These are phyloP conservation scores for Arabidopsis suecica DNA, from an alignment of 345 rosid species.

Conservation along the genomic window DNA sequence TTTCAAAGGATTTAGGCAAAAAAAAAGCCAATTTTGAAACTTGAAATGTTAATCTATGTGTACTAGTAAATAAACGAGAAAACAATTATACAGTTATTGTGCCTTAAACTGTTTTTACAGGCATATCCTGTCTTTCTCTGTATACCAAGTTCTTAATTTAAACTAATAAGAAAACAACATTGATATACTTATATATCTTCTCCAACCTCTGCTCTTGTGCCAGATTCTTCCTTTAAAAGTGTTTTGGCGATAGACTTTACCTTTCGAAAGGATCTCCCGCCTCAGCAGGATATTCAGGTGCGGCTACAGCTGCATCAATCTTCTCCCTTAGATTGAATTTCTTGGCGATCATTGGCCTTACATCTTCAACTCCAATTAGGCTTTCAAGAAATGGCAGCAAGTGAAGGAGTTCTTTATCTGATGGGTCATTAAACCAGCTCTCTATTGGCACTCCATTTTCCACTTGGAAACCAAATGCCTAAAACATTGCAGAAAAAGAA, in stretches of 20 bases:
- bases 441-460: slow-evolving; percentile 98
- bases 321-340: slow-evolving; percentile 81
- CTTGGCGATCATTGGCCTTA: slow-evolving; percentile 79
- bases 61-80: slow-evolving; percentile 11
- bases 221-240: slow-evolving; percentile 23
- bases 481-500: slow-evolving; percentile 6
- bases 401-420: slow-evolving; percentile 80
- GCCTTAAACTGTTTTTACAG: slow-evolving; percentile 34
- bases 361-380: slow-evolving; percentile 88
- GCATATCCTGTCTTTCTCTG: slow-evolving; percentile 31
- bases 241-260: slow-evolving; percentile 21
- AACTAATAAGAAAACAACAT: slow-evolving; percentile 44
- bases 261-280: slow-evolving; percentile 66
- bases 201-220: slow-evolving; percentile 11
- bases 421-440: slow-evolving; percentile 94
- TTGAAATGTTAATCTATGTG: slow-evolving; percentile 1
- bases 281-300: slow-evolving; percentile 56
- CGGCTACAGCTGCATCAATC: slow-evolving; percentile 67
- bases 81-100: slow-evolving; percentile 31
- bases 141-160: slow-evolving; percentile 38
- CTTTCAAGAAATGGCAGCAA: slow-evolving; percentile 91
- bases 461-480: slow-evolving; percentile 99
- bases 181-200: slow-evolving; percentile 20
- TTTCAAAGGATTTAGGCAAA: background rate
- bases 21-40: background rate